These are phyloP conservation scores for Penicillium palitans DNA, from an alignment of 2,329 filamentous ascomycete species.

Conservation along the genomic window DNA sequence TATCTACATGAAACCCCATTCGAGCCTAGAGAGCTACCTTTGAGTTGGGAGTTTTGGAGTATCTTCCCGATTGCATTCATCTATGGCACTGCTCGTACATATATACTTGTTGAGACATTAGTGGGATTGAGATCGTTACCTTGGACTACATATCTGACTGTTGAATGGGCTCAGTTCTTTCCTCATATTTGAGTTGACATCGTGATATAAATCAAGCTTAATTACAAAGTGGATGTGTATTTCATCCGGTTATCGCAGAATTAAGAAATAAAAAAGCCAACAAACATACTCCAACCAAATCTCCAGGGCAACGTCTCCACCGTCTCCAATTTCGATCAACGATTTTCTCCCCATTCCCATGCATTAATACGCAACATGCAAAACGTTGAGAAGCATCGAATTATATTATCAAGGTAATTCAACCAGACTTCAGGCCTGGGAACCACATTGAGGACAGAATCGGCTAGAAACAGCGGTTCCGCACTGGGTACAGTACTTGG, in stretches of 20 bases:
- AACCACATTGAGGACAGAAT: constrained; percentile 20
- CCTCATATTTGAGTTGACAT: no score
- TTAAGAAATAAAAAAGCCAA: background rate
- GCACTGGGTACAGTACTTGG: constrained; percentile 17
- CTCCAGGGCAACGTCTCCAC: background rate
- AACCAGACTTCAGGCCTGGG: background rate
- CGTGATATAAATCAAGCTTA: no score
- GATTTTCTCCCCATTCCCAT: background rate
- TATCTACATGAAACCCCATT: no score
- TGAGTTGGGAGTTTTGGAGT: no score
- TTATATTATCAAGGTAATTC: no score
- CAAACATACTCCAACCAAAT: background rate
- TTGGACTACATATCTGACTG: no score
- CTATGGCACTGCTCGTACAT: no score
- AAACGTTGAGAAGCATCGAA: background rate
- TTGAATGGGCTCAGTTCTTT: no score
- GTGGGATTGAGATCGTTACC: no score
- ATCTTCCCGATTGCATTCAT: no score
- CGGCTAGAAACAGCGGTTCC: constrained; percentile 11
- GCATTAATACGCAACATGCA: background rate
- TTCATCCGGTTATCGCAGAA: background rate
- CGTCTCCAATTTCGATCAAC: background rate
- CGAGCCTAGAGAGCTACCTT: no score
- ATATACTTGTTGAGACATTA: no score
- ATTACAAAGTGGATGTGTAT: background rate